Conservation (phyloP, 441 rosid species). For the Adansonia grandidieri region DNA sequence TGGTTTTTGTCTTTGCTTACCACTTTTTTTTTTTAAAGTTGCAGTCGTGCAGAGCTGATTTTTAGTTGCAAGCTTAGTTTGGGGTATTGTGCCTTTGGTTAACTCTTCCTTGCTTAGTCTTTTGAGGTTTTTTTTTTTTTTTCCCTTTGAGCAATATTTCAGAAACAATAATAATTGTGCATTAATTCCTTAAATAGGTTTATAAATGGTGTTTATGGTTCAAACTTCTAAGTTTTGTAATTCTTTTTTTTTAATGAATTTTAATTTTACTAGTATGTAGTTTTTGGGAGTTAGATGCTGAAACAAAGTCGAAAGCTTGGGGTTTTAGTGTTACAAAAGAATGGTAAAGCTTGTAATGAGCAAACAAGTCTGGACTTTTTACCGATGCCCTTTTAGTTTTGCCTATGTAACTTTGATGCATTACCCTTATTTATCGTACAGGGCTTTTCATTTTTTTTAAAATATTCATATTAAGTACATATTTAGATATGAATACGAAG, state of each 20-base stretch:
- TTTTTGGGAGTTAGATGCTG: conserved; percentile 34
- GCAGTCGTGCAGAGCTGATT: conserved; percentile 24
- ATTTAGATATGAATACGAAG: neutral
- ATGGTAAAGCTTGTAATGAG: conserved; percentile 45
- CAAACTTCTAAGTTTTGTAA: neutral
- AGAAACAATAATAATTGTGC: conserved; percentile 23
- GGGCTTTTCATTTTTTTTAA: too few relatives aligned
- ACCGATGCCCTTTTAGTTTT: conserved; percentile 36
- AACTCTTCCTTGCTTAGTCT: conserved; percentile 24
- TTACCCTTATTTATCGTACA: neutral
- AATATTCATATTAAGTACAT: neutral
- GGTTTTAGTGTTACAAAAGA: conserved; percentile 37
- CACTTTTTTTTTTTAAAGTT: conserved; percentile 25
- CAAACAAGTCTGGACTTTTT: conserved; percentile 32
- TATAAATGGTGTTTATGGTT: neutral
- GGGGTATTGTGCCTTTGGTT: conserved; percentile 35
- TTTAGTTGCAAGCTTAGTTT: conserved; percentile 25
- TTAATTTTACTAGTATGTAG: neutral
- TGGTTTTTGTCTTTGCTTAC: conserved; percentile 42
- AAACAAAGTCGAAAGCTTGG: conserved; percentile 38
- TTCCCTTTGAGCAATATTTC: conserved; percentile 16
- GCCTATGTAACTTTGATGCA: conserved; percentile 34
- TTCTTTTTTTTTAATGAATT: conserved; percentile 1
- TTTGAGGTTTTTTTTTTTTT: conserved; percentile 13
- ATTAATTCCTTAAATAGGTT: neutral